Evolutionary conservation across 805 yeast species (phyloP), one percentile per base, ranked within the genome.

Genomic region (Yarrowia deformans): DNA sequence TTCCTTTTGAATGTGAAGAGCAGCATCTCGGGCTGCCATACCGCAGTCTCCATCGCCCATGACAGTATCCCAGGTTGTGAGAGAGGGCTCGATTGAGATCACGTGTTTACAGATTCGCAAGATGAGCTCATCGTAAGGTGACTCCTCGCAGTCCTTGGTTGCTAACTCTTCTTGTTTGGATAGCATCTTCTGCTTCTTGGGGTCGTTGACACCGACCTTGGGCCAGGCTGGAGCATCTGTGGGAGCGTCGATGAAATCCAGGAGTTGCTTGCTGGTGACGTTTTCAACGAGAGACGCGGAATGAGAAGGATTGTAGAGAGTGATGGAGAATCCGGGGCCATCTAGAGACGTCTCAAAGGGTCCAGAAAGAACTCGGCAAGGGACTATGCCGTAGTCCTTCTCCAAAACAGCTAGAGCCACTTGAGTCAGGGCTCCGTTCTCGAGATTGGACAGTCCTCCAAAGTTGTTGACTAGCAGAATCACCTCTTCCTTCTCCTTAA

Each of bases 21-120:
- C 66, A 4, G 66, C 66, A 10, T 43, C 66, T 45, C 42, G 37
- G 5, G 66, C 66, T 7, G 98, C 94, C 74, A 91, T 94, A 43
- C 98, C 98, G 79, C 97, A 93, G 77, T 93, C 98, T 74, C 98
- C 98, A 77, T 93, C 98, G 70, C 98, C 98, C 1, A 93, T 97
- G 72, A 87, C 83, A 1, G 96, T 90, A 75, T 93, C 98, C 73
- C 90, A 88, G 69, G 86, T 84, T 0, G 98, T 93, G 74, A 93
- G 89, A 74, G 86, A 84, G 2, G 97, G 95, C 77, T 93, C 98
- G 69, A 79, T 77, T 0, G 72, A 39, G 2, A 69, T 71, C 1
- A 81, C 72, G 70, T 75, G 79, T 43, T 77, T 75, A 43, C 74
- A 77, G 69, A 78, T 78, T 9, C 77, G 76, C 37, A 64, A 13